Evolutionary conservation across 495 filamentous ascomycete species (phyloP), one percentile per base, ranked within the genome.

Genomic region (Trichoderma gamsii): DNA sequence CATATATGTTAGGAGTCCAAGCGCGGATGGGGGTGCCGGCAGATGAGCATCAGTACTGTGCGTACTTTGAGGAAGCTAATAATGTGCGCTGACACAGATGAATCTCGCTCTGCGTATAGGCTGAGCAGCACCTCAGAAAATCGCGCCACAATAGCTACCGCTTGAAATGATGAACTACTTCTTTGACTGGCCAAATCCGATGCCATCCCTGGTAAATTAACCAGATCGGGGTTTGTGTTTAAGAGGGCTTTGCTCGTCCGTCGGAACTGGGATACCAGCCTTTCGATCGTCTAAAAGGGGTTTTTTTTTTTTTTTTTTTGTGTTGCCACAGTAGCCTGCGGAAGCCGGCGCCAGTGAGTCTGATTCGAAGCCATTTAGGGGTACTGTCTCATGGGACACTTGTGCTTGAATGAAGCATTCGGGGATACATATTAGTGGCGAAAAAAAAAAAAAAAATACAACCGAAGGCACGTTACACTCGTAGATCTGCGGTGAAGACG

Each of bases 391-490:
- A 18, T 21, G 25, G 35, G 35, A 38, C 35, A 9, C 35, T 5
- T 38, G 7, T 9, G 0, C 35, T 38, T 6, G 35, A 9, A 38
- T 29, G 29, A 29, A 29, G 29, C 29, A 29, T 29, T 4, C 4
- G 29, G 29, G 29, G 29, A 29, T 29, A 29, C 29, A 29, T n/a
- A 32, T 21, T 15, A 61, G 56, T 7, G 56, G 56, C 9, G 25
- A 32, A 25, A 61, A 32, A 29, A 32, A 61, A 4, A 5, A 61
- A 15, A 21, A 23, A 61, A 21, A 3, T 16, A 49, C 44, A 32
- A 18, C 56, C 25, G 56, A 61, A 29, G 56, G 16, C 27, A 61
- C 56, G 56, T 61, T 61, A 61, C 56, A 61, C 56, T 3, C 11
- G 27, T 18, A 27, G 25, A 25, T 11, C 23, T 61, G 4, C 56